A percentile compares a stretch with the other conserved stretches of the same genome.
phyloP scores from a whole-genome alignment of 768 basidiomycete species.

The Termitomyces sp. region DNA sequence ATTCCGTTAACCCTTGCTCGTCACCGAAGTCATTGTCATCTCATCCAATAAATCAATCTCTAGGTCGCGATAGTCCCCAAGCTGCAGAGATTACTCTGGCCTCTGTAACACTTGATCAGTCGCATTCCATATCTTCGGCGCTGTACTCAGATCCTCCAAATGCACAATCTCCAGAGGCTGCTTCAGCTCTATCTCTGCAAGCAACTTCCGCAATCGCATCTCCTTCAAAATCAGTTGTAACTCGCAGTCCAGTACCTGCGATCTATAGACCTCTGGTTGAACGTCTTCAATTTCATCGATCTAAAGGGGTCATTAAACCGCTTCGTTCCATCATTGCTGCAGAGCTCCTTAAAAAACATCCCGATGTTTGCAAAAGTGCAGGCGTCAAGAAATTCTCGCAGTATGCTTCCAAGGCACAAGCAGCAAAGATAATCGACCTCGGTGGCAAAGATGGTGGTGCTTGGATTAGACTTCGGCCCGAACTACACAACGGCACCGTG shows the following conservation, averaged over 20 bases:
- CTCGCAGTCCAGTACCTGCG: background rate
- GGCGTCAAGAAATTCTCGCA: slow-evolving; percentile 37
- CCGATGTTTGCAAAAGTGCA: slow-evolving; percentile 28
- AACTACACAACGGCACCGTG: background rate
- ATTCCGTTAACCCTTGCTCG: background rate
- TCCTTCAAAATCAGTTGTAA: background rate
- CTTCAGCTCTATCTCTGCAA: background rate
- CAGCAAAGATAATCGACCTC: background rate
- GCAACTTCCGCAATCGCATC: background rate
- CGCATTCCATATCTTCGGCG: background rate
- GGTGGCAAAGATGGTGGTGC: background rate
- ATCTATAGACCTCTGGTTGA: slow-evolving; percentile 29
- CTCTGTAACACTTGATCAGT: background rate
- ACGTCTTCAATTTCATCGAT: slow-evolving; percentile 22
- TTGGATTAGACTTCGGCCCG: background rate
- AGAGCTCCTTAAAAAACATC: slow-evolving; percentile 20
- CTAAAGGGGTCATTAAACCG: slow-evolving; percentile 24
- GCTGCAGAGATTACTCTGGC: background rate
- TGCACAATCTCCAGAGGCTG: background rate
- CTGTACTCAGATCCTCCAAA: background rate
- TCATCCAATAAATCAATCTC: background rate
- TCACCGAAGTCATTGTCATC: background rate
- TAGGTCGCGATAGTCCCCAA: background rate
- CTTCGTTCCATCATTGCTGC: slow-evolving; percentile 32
- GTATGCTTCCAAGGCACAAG: slow-evolving; percentile 31